Conservation (phyloP, 2,329 filamentous ascomycete species). For the Xylaria hypoxylon region DNA sequence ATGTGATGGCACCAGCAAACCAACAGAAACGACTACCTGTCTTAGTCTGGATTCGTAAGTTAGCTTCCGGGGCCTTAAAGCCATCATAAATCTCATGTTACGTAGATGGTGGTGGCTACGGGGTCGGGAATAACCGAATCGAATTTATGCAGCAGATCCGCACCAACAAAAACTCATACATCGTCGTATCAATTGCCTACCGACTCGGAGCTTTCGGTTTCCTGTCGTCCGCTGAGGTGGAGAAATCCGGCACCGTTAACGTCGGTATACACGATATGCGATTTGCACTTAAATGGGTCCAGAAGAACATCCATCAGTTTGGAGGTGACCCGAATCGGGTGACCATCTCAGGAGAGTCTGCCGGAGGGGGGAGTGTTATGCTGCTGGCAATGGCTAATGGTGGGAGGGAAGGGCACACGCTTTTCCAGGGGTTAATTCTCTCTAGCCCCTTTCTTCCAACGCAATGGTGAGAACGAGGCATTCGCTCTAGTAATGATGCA, state of each 20-base stretch:
- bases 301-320: constrained; percentile 62
- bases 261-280: constrained; percentile 60
- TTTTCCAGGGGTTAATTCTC: constrained; percentile 60
- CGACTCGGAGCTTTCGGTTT: constrained; percentile 60
- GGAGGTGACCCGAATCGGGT: constrained; percentile 65
- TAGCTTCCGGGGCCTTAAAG: neutral
- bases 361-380: constrained; percentile 63
- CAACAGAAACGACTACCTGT: constrained; percentile 53
- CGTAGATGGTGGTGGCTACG: constrained; percentile 61
- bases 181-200: constrained; percentile 59
- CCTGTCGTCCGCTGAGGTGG: constrained; percentile 59
- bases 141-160: constrained; percentile 48
- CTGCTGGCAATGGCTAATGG: constrained; percentile 62
- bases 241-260: constrained; percentile 55
- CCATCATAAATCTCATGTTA: constrained; percentile 26
- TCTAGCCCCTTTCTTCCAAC: constrained; percentile 64
- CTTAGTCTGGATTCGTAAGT: constrained; percentile 60
- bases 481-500: neutral
- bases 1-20: constrained; percentile 57
- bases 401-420: constrained; percentile 54
- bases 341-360: constrained; percentile 65
- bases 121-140: constrained; percentile 39
- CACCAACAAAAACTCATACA: constrained; percentile 56
- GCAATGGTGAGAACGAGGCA: constrained; percentile 57
- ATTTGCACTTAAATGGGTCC: constrained; percentile 65